Conservation (phyloP, 441 rosid genomes). For the Sinapis alba region DNA sequence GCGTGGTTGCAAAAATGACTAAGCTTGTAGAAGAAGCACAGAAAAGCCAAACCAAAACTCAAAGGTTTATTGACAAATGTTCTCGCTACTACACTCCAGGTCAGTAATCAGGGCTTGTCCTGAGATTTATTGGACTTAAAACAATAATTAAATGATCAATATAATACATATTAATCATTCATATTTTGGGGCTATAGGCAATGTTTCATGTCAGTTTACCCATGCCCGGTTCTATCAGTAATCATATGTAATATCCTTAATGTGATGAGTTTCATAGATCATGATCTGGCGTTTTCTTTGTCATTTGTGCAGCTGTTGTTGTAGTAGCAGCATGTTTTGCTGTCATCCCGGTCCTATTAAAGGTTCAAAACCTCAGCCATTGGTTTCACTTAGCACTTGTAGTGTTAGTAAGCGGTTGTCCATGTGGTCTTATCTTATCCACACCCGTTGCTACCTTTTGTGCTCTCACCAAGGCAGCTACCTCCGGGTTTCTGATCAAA, state of each 20-base stretch:
- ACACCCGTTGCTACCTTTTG: constrained; percentile 88
- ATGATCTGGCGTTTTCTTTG: constrained; percentile 3
- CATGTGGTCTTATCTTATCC: constrained; percentile 78
- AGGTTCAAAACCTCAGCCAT: constrained; percentile 40
- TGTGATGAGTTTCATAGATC: neutral
- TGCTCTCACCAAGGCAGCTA: constrained; percentile 78
- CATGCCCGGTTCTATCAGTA: neutral
- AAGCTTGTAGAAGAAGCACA: constrained; percentile 92
- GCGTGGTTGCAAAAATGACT: constrained; percentile 77
- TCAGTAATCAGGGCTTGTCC: constrained; percentile 16
- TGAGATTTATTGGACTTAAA: neutral
- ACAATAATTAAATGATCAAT: neutral
- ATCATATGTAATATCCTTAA: neutral
- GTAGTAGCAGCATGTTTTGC: constrained; percentile 54
- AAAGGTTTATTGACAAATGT: constrained; percentile 69
- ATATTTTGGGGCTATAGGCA: neutral
- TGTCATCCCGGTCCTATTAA: constrained; percentile 52
- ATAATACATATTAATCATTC: neutral
- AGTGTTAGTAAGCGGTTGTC: constrained; percentile 81
- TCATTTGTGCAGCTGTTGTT: constrained; percentile 52
- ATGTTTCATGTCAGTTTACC: neutral
- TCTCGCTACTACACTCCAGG: constrained; percentile 81
- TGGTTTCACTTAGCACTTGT: constrained; percentile 81
- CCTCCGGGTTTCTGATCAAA: constrained; percentile 71
- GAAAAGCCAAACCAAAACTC: constrained; percentile 66